Percentiles rank a stretch among this genome's conserved stretches.
These are phyloP conservation scores for Pseudonectria foliicola DNA, from an alignment of 2,329 filamentous ascomycete species.

Conservation along the genomic window DNA sequence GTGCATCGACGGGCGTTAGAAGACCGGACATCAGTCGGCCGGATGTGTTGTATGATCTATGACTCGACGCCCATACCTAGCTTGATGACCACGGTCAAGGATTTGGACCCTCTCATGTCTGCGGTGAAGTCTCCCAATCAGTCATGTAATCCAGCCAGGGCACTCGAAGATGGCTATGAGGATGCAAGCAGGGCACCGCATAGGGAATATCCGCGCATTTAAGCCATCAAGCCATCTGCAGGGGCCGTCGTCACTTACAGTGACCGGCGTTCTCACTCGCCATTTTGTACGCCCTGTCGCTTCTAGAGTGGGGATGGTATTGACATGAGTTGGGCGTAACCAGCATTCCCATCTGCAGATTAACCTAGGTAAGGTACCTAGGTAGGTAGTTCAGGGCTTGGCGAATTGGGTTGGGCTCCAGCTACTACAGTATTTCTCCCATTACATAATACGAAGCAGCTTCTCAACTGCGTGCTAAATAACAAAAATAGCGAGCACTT, in stretches of 20 bases:
- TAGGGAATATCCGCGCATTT: not conserved
- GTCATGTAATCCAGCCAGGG: constrained; percentile 28
- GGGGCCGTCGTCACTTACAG: constrained; percentile 12
- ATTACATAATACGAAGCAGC: too few relatives aligned
- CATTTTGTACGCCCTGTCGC: constrained; percentile 21
- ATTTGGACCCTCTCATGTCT: constrained; percentile 58
- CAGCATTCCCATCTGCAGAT: not conserved
- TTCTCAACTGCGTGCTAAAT: too few relatives aligned
- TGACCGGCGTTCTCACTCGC: constrained; percentile 19
- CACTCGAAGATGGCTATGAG: too few relatives aligned
- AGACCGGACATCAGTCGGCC: constrained; percentile 4
- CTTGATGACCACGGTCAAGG: constrained; percentile 66
- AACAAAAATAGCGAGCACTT: too few relatives aligned
- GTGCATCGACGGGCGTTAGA: constrained; percentile 15
- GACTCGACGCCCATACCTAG: constrained; percentile 52
- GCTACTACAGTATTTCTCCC: too few relatives aligned
- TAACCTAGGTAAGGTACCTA: too few relatives aligned
- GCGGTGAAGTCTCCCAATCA: constrained; percentile 38
- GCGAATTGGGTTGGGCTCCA: constrained; percentile 4
- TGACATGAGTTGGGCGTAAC: constrained; percentile 17
- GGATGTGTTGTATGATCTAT: too few relatives aligned
- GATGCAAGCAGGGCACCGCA: too few relatives aligned
- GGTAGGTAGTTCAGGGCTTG: constrained; percentile 6
- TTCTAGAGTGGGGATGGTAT: constrained; percentile 17
- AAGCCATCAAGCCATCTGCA: not conserved